Percentiles rank a stretch among this genome's conserved stretches.
These are phyloP conservation scores for Erythrophleum fordii DNA, from an alignment of 306 rosid species.

Conservation along the genomic window DNA sequence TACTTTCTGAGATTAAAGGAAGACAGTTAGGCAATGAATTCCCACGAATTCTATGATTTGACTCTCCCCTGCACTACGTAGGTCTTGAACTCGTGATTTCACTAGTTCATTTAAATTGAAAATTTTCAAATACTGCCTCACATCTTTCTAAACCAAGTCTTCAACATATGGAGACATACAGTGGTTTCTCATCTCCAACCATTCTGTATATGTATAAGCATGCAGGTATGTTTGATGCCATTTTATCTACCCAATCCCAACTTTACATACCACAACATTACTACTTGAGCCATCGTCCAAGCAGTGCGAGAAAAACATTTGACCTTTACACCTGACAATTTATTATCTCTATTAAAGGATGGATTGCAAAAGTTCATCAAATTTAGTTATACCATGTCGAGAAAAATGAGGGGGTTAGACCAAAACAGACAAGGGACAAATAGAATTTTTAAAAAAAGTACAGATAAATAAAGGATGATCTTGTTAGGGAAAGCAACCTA, in stretches of 20 bases:
- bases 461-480: constrained; percentile 23
- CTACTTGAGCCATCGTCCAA: too few relatives aligned
- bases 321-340: not conserved
- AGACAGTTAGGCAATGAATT: not conserved
- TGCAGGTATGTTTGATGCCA: constrained; percentile 6
- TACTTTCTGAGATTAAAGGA: not conserved
- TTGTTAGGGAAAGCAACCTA: constrained; percentile 57
- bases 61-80: not conserved
- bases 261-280: too few relatives aligned
- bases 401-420: constrained; percentile 33
- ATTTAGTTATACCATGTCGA: constrained; percentile 12
- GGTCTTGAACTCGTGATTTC: not conserved
- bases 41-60: not conserved
- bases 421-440: constrained; percentile 10
- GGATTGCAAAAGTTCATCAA: not conserved
- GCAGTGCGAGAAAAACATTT: constrained; percentile 9
- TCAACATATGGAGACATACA: constrained; percentile 14
- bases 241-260: not conserved
- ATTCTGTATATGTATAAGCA: constrained; percentile 16
- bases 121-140: constrained; percentile 5
- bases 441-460: not conserved
- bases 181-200: not conserved
- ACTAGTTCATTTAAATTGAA: constrained; percentile 15
- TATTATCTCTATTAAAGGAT: not conserved
- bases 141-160: not conserved